phyloP scores from a whole-genome alignment of 441 rosid genomes.

The Gossypium gossypioides region DNA sequence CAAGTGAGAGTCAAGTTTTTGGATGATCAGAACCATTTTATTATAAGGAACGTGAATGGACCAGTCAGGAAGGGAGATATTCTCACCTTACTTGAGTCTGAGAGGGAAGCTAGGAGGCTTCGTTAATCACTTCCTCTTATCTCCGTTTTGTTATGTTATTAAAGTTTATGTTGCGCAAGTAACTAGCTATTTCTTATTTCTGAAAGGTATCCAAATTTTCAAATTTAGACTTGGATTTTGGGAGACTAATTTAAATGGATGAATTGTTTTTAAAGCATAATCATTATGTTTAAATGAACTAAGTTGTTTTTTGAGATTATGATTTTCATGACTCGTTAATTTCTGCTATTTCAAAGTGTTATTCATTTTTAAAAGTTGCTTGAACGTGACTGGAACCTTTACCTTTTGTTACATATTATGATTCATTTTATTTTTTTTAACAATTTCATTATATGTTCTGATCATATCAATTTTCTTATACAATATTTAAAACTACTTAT shows the following conservation, averaged over 20 bases:
- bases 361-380: too few relatives aligned
- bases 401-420: too few relatives aligned
- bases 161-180: not conserved
- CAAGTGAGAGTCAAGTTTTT: constrained; percentile 72
- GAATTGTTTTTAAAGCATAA: not conserved
- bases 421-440: too few relatives aligned
- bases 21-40: constrained; percentile 68
- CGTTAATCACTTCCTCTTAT: constrained; percentile 30
- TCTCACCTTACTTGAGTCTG: constrained; percentile 75
- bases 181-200: not conserved
- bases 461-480: too few relatives aligned
- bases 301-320: not conserved
- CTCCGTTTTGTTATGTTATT: not conserved
- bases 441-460: too few relatives aligned
- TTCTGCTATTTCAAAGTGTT: not conserved
- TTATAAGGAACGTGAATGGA: constrained; percentile 88
- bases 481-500: too few relatives aligned
- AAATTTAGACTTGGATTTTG: not conserved
- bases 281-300: not conserved
- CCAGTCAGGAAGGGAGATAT: constrained; percentile 80
- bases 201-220: not conserved
- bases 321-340: not conserved
- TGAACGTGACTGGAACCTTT: too few relatives aligned
- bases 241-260: not conserved
- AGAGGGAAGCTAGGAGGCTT: constrained; percentile 85